Evolutionary conservation across 495 filamentous ascomycete genomes (phyloP).

Genomic region (Xylaria telfairii): DNA sequence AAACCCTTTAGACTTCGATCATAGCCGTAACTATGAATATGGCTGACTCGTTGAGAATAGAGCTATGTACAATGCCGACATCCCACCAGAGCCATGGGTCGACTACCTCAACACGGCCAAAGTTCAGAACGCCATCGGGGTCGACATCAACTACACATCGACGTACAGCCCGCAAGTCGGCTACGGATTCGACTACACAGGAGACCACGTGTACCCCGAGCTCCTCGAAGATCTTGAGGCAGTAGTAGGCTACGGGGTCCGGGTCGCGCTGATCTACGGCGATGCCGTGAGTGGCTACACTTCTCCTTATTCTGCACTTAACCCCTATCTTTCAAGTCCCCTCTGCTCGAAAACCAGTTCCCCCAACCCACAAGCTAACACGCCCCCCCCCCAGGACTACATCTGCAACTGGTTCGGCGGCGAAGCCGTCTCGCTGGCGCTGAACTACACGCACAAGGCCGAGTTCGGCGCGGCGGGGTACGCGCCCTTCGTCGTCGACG

Average conservation of each 20-base stretch:
- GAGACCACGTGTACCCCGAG: slow-evolving; percentile 56
- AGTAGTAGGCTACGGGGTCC: slow-evolving; percentile 51
- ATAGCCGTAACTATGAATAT: too few relatives aligned
- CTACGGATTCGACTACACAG: slow-evolving; percentile 52
- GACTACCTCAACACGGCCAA: slow-evolving; percentile 53
- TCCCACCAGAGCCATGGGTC: slow-evolving; percentile 54
- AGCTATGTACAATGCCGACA: slow-evolving; percentile 45
- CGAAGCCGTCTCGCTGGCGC: slow-evolving; percentile 54
- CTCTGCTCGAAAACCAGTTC: background rate
- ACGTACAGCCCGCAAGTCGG: slow-evolving; percentile 44
- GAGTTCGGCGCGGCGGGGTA: slow-evolving; percentile 60
- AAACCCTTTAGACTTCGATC: background rate
- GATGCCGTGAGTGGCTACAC: slow-evolving; percentile 47
- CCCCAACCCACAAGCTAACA: slow-evolving; percentile 32
- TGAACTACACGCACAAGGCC: slow-evolving; percentile 42
- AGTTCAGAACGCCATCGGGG: slow-evolving; percentile 57
- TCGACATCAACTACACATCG: slow-evolving; percentile 57
- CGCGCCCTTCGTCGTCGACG: slow-evolving; percentile 45
- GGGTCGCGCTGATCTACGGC: slow-evolving; percentile 54
- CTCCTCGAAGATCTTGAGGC: slow-evolving; percentile 53
- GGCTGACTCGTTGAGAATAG: background rate
- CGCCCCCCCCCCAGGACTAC: slow-evolving; percentile 64
- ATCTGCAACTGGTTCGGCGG: slow-evolving; percentile 64
- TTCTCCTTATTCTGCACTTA: slow-evolving; percentile 53
- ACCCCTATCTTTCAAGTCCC: background rate